phyloP scores from a whole-genome alignment of 192 early-diverging fungal species.

The Dissophora globulifera region DNA sequence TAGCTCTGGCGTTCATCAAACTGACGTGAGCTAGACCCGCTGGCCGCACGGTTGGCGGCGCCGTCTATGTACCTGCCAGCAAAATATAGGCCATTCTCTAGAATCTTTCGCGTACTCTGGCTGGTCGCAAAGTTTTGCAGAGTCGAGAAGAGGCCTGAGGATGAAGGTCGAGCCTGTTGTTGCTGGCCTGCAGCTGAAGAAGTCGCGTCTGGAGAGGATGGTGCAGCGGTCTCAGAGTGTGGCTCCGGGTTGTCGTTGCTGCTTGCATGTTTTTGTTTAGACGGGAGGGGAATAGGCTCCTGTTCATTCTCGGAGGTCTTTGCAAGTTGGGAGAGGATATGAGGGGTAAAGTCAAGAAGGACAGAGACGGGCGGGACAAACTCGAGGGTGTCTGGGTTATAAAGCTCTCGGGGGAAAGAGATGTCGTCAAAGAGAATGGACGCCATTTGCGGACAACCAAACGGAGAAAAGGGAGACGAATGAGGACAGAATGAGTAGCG shows the following conservation, averaged over 20 bases:
- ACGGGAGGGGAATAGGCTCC: conserved; percentile 41
- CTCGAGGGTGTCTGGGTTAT: conserved; percentile 54
- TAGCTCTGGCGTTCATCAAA: too few species aligned
- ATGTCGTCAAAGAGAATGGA: conserved; percentile 62
- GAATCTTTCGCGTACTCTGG: conserved; percentile 1
- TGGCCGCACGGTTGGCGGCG: background rate
- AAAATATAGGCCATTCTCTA: conserved; percentile 40
- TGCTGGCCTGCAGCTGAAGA: background rate
- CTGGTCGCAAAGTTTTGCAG: conserved; percentile 19
- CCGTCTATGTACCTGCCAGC: conserved; percentile 35
- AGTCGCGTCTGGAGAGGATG: background rate
- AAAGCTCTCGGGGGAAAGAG: conserved; percentile 59
- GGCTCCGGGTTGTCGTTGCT: conserved; percentile 8
- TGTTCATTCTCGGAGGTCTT: conserved; percentile 55
- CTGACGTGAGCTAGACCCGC: background rate
- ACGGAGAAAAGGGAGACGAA: too few species aligned
- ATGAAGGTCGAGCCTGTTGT: too few species aligned
- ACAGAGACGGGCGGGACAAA: conserved; percentile 60
- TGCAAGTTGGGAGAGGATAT: conserved; percentile 59
- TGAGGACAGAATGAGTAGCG: too few species aligned
- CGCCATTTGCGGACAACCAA: too few species aligned
- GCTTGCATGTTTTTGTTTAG: background rate
- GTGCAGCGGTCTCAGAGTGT: too few species aligned
- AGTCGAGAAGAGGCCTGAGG: conserved; percentile 21
- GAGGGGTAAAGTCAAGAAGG: conserved; percentile 59